A percentile compares a stretch with the other conserved stretches of the same genome.
Conservation (phyloP, 805 yeast species). For the Lipomyces lipofer region DNA sequence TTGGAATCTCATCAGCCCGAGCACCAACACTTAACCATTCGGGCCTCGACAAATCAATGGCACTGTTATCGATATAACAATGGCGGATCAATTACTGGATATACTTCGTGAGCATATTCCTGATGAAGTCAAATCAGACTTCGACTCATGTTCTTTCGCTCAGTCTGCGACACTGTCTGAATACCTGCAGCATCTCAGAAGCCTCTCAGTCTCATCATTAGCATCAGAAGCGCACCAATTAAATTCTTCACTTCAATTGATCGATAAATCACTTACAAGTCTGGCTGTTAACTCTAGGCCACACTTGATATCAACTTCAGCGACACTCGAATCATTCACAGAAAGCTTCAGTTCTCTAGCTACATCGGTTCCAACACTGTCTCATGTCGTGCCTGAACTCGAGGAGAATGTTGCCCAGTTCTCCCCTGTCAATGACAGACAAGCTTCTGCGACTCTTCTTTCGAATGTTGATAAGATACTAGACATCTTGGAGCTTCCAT, state of each 20-base stretch:
- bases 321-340: conserved; percentile 28
- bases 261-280: conserved; percentile 28
- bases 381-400: conserved; percentile 13
- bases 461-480: conserved; percentile 68
- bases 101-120: conserved; percentile 27
- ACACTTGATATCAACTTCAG: conserved; percentile 24
- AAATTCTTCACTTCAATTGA: conserved; percentile 24
- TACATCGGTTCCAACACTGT: conserved; percentile 19
- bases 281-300: conserved; percentile 26
- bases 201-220: conserved; percentile 30
- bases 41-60: too few species aligned
- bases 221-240: conserved; percentile 26
- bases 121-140: background rate
- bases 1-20: too few species aligned
- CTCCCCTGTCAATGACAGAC: conserved; percentile 25
- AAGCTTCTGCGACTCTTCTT: conserved; percentile 45
- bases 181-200: conserved; percentile 35
- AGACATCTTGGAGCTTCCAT: conserved; percentile 81
- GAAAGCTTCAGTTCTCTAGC: conserved; percentile 31
- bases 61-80: too few species aligned
- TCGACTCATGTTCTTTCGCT: background rate
- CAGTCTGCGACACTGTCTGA: conserved; percentile 8
- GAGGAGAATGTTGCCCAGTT: conserved; percentile 17
- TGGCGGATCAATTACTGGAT: conserved; percentile 34
- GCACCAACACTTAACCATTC: too few species aligned